Evolutionary conservation across 768 basidiomycete species (phyloP), one percentile per base, ranked within the genome.

Genomic region (Mycena olivaceomarginata): DNA sequence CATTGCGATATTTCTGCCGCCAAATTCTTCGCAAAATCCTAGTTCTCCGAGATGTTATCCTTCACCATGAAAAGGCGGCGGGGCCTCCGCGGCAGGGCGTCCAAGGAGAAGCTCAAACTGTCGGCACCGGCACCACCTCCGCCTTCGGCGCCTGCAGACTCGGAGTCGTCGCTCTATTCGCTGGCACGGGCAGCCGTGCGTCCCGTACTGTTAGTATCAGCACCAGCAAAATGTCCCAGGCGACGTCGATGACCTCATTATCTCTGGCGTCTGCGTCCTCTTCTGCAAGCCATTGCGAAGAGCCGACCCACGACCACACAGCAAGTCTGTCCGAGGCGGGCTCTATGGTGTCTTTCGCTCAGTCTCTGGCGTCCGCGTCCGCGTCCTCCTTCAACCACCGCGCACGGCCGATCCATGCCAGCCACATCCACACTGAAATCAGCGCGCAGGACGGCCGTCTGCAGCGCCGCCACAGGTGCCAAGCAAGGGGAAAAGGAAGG

Each of bases 81-180:
- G 41, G 73, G 73, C 48, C 73, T 74, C 9, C 73, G 73, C 41
- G 73, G 73, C 46, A 67, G 67, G 56, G 72, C 66, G 10, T 74
- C 73, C n/a, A 67, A 48, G 22, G 73, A 74, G 67, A 45, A 68
- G 22, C 25, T 68, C 31, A 31, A 31, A 4, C 31, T 31, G 4
- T 12, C 71, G 18, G 41, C 43, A 39, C 16, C 60, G 15, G 59
- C 45, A 25, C 22, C 53, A 6, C 15, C 40, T 7, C 15, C 56
- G 8, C 51, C 51, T 53, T 67, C 57, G 1, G 39, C 67, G 31
- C 4, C 31, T 31, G 31, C 31, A 31, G 31, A 31, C 31, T 31
- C 31, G 2, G n/a, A 51, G 11, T 74, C 72, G 11, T 20, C 63
- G 3, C 20, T 68, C 6, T 67, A 57, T 45, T 63, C 70, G 13